Evolutionary conservation across 306 rosid species (phyloP), one percentile per base, ranked within the genome.

Genomic region (Dryas octopetala): DNA sequence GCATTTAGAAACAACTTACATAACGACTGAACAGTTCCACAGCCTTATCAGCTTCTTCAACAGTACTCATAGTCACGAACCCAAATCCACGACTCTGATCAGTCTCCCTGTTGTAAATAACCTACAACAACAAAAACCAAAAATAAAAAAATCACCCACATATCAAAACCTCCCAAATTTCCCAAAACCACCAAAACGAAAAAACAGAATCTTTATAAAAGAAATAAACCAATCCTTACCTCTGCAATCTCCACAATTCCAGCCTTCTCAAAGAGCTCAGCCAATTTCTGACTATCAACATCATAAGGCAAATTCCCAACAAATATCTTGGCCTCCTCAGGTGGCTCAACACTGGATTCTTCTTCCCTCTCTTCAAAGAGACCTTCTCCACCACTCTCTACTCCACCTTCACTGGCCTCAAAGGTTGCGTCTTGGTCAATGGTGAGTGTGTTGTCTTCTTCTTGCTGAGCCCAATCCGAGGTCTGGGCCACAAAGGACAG

Each of bases 1-100:
- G 65, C 14, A 40, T 47, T 5, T 10, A 62, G 15, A 77, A 69
- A 60, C 9, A 80, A 87, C 97, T 90, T 76, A 95, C 98, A 70
- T 77, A 91, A 44, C 93, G 86, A 75, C 78, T 90, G 91, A 86
- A 87, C 68, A 62, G 83, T 32, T 86, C 84, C 60, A 91, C 93
- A 71, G 96, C 98, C 71, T 82, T 84, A 41, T 95, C 97, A 79
- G 92, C 90, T 79, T 92, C 97, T 71, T 89, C 97, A 68, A 87
- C 85, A 3, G 93, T 89, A 66, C 97, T 91, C 97, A 95, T 88
- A 4, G 91, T 90, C 68, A 95, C 97, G 62, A 95, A 95, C 28
- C 97, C 98, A 57, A 95, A 91, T 6, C 98, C 98, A 4, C 98
- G 97, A 78, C 98, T 95, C 75, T 73, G 83, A 61, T 90, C 91